These are phyloP conservation scores for Themeda triandra DNA, from an alignment of 176 grass and related monocot species.

Conservation along the genomic window DNA sequence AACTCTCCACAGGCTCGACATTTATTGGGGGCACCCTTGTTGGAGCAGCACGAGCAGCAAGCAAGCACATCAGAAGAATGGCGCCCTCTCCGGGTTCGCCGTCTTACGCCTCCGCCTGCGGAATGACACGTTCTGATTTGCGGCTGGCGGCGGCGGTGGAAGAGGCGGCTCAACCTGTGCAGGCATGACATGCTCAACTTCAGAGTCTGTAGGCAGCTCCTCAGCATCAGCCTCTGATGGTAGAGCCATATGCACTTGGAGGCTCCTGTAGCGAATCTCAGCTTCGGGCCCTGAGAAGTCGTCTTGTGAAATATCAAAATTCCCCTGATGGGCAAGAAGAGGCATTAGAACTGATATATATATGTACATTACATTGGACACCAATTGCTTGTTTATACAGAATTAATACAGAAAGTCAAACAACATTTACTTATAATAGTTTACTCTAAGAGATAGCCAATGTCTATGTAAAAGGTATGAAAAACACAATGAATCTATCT, in stretches of 20 bases:
- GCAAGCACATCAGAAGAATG: background rate
- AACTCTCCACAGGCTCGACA: background rate
- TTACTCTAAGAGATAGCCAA: no score
- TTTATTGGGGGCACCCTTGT: background rate
- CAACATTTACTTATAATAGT: no score
- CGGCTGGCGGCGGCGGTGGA: background rate
- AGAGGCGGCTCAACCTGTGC: background rate
- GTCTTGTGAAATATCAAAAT: background rate
- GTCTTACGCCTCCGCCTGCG: background rate
- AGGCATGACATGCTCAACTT: background rate
- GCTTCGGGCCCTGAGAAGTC: slow-evolving; percentile 39
- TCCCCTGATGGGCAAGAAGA: background rate
- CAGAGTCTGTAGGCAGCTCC: background rate
- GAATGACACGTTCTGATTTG: background rate
- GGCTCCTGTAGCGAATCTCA: slow-evolving; percentile 6
- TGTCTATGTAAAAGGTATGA: background rate
- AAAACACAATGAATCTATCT: background rate
- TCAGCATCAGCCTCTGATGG: background rate
- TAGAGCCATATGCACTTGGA: background rate
- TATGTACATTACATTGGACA: background rate
- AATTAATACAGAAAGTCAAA: background rate
- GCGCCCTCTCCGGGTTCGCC: background rate
- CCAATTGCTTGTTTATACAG: background rate
- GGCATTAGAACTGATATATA: background rate
- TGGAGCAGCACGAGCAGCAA: background rate